A percentile compares a stretch with the other conserved stretches of the same genome.
phyloP scores from a whole-genome alignment of 169 alveolate genomes.

The Cryptosporidium muris region DNA sequence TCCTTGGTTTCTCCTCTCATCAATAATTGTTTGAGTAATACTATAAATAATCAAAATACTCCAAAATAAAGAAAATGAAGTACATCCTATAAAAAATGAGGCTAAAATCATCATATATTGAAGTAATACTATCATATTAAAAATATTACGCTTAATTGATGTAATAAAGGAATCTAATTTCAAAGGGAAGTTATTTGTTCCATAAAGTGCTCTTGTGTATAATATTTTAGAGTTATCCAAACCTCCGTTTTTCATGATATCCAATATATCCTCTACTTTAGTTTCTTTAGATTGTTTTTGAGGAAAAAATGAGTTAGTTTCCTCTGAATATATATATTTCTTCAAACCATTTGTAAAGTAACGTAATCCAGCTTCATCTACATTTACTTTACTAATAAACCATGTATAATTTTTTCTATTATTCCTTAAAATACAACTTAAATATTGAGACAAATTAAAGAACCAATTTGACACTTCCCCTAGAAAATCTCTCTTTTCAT shows the following conservation, averaged over 20 bases:
- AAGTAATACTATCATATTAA: slow-evolving; percentile 17
- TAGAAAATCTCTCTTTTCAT: no score
- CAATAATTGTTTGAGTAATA: slow-evolving; percentile 5
- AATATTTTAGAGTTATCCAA: slow-evolving; percentile 6
- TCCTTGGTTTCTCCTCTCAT: background rate
- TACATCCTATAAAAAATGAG: slow-evolving; percentile 31
- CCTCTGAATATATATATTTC: slow-evolving; percentile 32
- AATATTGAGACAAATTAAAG: no score
- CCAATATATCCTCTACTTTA: background rate
- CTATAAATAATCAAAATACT: slow-evolving; percentile 30
- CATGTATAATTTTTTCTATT: no score
- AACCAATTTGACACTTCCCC: no score
- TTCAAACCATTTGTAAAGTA: slow-evolving; percentile 36
- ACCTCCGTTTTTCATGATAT: slow-evolving; percentile 18
- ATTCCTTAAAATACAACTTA: no score
- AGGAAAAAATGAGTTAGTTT: slow-evolving; percentile 21
- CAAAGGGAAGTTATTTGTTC: slow-evolving; percentile 5
- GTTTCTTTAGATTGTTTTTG: slow-evolving; percentile 26
- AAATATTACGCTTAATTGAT: background rate
- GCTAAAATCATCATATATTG: slow-evolving; percentile 59
- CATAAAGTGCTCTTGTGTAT: slow-evolving; percentile 34
- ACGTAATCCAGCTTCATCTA: slow-evolving; percentile 52
- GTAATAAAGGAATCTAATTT: background rate
- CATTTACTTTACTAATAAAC: no score
- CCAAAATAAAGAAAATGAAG: slow-evolving; percentile 53